Percentiles rank a stretch among this genome's conserved stretches.
Evolutionary conservation across 2,329 filamentous ascomycete genomes (phyloP).

Genomic region (Nigrograna mackinnonii): DNA sequence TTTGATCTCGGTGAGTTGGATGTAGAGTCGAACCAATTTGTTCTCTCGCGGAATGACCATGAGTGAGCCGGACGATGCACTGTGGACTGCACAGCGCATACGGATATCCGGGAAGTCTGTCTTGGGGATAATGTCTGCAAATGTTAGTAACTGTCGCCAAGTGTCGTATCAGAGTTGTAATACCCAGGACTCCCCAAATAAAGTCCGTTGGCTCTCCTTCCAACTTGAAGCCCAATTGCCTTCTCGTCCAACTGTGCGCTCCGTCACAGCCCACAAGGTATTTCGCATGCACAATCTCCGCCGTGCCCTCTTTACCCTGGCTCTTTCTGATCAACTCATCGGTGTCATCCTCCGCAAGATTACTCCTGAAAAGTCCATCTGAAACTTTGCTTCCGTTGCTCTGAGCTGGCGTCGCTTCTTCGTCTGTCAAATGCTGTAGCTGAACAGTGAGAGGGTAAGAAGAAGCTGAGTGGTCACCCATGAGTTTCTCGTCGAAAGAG

Average conservation of each 20-base stretch:
- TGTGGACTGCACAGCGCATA: slow-evolving; percentile 62
- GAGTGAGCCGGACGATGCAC: slow-evolving; percentile 58
- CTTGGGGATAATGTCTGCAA: slow-evolving; percentile 54
- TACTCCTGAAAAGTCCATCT: slow-evolving; percentile 65
- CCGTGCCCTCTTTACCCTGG: slow-evolving; percentile 34
- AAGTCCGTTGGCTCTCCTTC: slow-evolving; percentile 60
- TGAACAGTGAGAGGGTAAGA: slow-evolving; percentile 65
- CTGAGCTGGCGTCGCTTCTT: slow-evolving; percentile 59
- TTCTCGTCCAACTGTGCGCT: slow-evolving; percentile 67
- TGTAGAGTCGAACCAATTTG: slow-evolving; percentile 66
- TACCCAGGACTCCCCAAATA: slow-evolving; percentile 57
- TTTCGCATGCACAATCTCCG: slow-evolving; percentile 57
- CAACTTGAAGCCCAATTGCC: slow-evolving; percentile 59
- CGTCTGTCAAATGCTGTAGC: slow-evolving; percentile 60
- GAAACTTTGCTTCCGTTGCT: slow-evolving; percentile 33
- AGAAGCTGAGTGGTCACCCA: slow-evolving; percentile 48
- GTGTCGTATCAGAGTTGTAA: slow-evolving; percentile 12
- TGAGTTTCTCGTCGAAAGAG: slow-evolving; percentile 55
- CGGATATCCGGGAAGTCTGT: slow-evolving; percentile 66
- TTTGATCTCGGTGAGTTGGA: slow-evolving; percentile 61
- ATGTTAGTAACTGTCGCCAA: slow-evolving; percentile 4
- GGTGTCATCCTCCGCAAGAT: slow-evolving; percentile 61
- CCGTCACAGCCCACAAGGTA: slow-evolving; percentile 72
- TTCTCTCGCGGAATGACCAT: slow-evolving; percentile 70
- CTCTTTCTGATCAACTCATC: slow-evolving; percentile 53